phyloP scores from a whole-genome alignment of 192 early-diverging fungal species.

The Dimargaris cristalligena region DNA sequence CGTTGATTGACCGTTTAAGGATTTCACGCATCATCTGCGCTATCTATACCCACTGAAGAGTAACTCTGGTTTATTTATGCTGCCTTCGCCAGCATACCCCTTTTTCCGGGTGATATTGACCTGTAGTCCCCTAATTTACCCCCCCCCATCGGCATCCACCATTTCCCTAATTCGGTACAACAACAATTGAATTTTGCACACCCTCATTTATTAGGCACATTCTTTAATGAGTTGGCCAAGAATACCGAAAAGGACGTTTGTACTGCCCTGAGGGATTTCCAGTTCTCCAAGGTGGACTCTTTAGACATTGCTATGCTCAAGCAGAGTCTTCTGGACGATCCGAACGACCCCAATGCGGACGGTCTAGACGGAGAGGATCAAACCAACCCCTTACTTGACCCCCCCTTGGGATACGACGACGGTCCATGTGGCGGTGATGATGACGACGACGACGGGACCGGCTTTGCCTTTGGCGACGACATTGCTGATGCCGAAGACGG shows the following conservation, averaged over 20 bases:
- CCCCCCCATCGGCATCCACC: too few relatives aligned
- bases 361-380: constrained; percentile 14
- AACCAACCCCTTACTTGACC: constrained; percentile 17
- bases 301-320: constrained; percentile 40
- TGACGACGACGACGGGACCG: constrained; percentile 22
- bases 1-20: too few relatives aligned
- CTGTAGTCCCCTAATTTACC: too few relatives aligned
- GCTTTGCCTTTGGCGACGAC: constrained; percentile 24
- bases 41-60: too few relatives aligned
- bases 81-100: too few relatives aligned
- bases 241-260: constrained; percentile 39
- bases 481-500: constrained; percentile 20
- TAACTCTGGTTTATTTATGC: too few relatives aligned
- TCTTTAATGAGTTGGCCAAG: constrained; percentile 23
- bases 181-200: too few relatives aligned
- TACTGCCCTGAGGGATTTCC: constrained; percentile 47
- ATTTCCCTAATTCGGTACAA: too few relatives aligned
- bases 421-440: constrained; percentile 21
- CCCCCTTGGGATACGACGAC: constrained; percentile 13
- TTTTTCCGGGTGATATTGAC: too few relatives aligned
- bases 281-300: constrained; percentile 42
- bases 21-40: too few relatives aligned
- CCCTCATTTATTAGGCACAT: constrained; percentile 15
- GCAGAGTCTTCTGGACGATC: constrained; percentile 29
- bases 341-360: constrained; percentile 13